phyloP scores from a whole-genome alignment of 352 stramenopile genomes.

The Phytopythium cucurbitacearum region DNA sequence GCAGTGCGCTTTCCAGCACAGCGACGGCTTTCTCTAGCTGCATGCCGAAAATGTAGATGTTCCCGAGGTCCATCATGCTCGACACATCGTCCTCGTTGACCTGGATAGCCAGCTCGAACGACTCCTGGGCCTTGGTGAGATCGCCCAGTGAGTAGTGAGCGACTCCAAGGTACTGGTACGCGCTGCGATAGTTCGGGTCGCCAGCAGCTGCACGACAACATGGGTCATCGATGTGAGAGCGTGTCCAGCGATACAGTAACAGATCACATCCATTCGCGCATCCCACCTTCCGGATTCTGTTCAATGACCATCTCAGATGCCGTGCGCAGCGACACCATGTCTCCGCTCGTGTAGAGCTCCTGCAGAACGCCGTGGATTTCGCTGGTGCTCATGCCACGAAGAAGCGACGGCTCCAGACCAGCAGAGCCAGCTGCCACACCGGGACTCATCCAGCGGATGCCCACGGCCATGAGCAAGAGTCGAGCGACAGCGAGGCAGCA shows the following conservation, averaged over 20 bases:
- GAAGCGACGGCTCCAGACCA: neutral
- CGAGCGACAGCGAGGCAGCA: neutral
- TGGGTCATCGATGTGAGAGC: no score
- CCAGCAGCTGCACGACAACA: slow-evolving; percentile 12
- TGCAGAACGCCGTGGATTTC: slow-evolving; percentile 19
- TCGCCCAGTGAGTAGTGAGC: slow-evolving; percentile 69
- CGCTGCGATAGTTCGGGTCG: slow-evolving; percentile 34
- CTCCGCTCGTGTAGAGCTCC: slow-evolving; percentile 29
- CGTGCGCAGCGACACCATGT: slow-evolving; percentile 48
- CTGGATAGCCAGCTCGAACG: slow-evolving; percentile 54
- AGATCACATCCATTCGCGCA: neutral
- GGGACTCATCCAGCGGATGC: no score
- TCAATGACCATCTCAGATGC: slow-evolving; percentile 32
- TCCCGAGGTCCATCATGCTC: slow-evolving; percentile 68
- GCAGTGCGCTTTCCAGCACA: slow-evolving; percentile 45
- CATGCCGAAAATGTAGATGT: slow-evolving; percentile 60
- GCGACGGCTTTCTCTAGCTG: slow-evolving; percentile 30
- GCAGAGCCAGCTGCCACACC: no score
- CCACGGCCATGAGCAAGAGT: no score
- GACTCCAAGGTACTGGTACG: slow-evolving; percentile 65
- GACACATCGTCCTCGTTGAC: slow-evolving; percentile 38
- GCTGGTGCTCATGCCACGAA: neutral
- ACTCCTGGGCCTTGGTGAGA: slow-evolving; percentile 43
- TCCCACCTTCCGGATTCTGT: slow-evolving; percentile 31
- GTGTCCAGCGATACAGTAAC: neutral